Conservation (phyloP, 2,329 filamentous ascomycete genomes). For the Epichloe amarillans region DNA sequence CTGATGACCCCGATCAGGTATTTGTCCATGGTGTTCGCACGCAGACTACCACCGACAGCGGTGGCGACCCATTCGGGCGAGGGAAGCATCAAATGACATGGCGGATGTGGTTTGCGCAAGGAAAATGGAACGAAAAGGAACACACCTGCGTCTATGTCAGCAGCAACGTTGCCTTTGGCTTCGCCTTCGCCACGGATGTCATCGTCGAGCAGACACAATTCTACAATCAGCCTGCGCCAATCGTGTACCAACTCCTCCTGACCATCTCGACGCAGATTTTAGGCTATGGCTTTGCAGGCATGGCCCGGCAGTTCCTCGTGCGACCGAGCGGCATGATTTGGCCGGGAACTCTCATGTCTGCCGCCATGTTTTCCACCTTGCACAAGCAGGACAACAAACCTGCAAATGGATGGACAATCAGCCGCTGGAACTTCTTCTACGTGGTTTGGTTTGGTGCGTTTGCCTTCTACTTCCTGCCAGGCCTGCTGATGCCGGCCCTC, state of each 20-base stretch:
- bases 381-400: conserved; percentile 74
- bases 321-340: conserved; percentile 83
- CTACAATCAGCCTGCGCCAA: conserved; percentile 67
- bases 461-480: conserved; percentile 73
- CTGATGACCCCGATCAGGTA: conserved; percentile 34
- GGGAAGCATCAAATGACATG: conserved; percentile 27
- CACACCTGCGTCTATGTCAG: conserved; percentile 82
- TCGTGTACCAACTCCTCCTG: conserved; percentile 68
- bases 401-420: conserved; percentile 72
- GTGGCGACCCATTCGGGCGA: conserved; percentile 9
- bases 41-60: conserved; percentile 8
- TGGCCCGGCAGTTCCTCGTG: conserved; percentile 70
- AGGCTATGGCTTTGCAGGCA: conserved; percentile 74
- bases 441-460: conserved; percentile 58
- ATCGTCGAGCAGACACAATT: conserved; percentile 85
- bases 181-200: conserved; percentile 79
- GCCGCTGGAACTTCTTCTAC: conserved; percentile 74
- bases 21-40: conserved; percentile 35
- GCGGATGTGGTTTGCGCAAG: conserved; percentile 66
- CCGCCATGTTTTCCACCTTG: conserved; percentile 76
- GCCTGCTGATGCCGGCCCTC: conserved; percentile 67
- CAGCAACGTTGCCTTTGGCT: conserved; percentile 81
- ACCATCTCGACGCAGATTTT: conserved; percentile 78
- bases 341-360: conserved; percentile 79
- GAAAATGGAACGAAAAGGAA: conserved; percentile 77